phyloP scores from a whole-genome alignment of 2,329 filamentous ascomycete species.

The Cercospora berteroae region DNA sequence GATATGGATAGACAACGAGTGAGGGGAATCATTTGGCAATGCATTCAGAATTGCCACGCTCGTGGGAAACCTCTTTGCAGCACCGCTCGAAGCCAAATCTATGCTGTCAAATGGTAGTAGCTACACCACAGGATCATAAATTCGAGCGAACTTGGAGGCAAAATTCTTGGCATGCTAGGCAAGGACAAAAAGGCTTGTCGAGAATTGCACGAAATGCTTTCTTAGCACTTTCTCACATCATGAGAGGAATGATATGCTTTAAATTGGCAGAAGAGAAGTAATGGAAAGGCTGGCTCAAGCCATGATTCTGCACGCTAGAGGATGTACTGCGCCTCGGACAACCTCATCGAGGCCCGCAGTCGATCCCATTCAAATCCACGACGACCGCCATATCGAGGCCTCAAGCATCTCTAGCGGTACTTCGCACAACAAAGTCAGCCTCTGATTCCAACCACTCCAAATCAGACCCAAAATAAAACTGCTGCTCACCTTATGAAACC shows the following conservation, averaged over 20 bases:
- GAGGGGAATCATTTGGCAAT: not conserved
- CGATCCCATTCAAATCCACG: not conserved
- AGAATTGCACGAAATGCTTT: too few relatives aligned
- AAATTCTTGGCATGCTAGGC: too few relatives aligned
- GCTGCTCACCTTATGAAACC: slow-evolving; percentile 29
- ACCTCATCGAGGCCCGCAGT: not conserved
- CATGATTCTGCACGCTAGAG: not conserved
- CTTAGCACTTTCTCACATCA: too few relatives aligned
- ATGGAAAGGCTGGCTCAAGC: not conserved
- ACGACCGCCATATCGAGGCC: not conserved
- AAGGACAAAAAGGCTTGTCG: too few relatives aligned
- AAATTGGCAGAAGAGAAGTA: not conserved
- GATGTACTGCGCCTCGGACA: not conserved
- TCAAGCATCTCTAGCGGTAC: not conserved
- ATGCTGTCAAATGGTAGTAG: not conserved
- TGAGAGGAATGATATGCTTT: too few relatives aligned
- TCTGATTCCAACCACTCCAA: too few relatives aligned
- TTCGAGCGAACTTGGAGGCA: too few relatives aligned
- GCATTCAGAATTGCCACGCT: not conserved
- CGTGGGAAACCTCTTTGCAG: not conserved
- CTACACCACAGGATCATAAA: too few relatives aligned
- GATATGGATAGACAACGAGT: too few relatives aligned
- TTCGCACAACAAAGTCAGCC: not conserved
- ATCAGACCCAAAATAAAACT: not conserved
- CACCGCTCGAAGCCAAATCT: not conserved